Evolutionary conservation across 1,284 basidiomycete species (phyloP).

Genomic region (Wolfiporia cocos): DNA sequence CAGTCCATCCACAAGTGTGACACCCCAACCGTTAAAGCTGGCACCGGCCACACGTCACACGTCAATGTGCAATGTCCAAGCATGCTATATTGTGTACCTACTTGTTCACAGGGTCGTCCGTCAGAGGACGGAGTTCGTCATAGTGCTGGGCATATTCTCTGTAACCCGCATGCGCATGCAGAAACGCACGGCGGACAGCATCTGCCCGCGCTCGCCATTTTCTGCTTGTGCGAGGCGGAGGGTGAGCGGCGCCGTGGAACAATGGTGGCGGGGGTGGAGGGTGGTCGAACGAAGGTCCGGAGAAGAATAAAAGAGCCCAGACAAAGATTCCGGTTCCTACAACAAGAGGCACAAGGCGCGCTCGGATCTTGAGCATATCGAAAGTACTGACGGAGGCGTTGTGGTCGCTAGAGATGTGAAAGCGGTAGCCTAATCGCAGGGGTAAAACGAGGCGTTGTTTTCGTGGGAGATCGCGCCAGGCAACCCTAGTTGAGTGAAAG

Average conservation of each 20-base stretch:
- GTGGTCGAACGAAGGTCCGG: constrained; percentile 4
- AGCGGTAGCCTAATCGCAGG: too few relatives aligned
- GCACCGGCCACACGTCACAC: neutral
- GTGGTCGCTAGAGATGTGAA: too few relatives aligned
- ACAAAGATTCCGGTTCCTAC: constrained; percentile 7
- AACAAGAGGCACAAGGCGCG: constrained; percentile 5
- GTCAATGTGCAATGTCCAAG: neutral
- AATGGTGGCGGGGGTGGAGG: neutral
- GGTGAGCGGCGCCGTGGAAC: constrained; percentile 1
- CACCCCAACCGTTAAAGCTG: constrained; percentile 73
- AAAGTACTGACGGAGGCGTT: too few relatives aligned
- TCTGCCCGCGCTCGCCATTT: constrained; percentile 47
- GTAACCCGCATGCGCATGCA: constrained; percentile 61
- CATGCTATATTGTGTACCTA: constrained; percentile 30
- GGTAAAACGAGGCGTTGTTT: too few relatives aligned
- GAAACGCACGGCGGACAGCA: constrained; percentile 51
- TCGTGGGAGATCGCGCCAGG: too few relatives aligned
- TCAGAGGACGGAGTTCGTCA: constrained; percentile 56
- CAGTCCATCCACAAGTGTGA: constrained; percentile 67
- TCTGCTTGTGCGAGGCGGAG: constrained; percentile 3
- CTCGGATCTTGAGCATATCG: constrained; percentile 4
- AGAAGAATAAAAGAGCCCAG: constrained; percentile 7
- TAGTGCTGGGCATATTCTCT: constrained; percentile 45
- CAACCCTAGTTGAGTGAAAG: too few relatives aligned
- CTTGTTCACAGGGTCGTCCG: constrained; percentile 44